Evolutionary conservation across 352 stramenopile species (phyloP).

Genomic region (Aphanomyces euteiches): DNA sequence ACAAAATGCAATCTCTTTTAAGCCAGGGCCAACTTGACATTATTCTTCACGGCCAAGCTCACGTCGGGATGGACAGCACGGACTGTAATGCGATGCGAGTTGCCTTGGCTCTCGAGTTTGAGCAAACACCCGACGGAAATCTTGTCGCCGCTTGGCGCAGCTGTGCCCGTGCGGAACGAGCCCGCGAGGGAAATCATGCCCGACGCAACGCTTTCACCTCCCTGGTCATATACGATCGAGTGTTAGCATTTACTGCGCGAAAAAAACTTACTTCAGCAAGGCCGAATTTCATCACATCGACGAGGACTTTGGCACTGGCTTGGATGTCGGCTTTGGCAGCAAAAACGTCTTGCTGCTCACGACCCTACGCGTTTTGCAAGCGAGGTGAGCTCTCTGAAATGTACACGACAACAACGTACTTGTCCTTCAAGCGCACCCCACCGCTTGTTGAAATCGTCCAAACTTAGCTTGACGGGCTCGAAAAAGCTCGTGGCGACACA

Average conservation of each 20-base stretch:
- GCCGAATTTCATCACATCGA: constrained; percentile 87
- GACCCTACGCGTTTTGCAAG: constrained; percentile 36
- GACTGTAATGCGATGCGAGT: constrained; percentile 87
- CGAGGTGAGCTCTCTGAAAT: background rate
- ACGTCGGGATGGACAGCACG: constrained; percentile 88
- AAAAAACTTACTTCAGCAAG: constrained; percentile 54
- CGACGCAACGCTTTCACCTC: constrained; percentile 38
- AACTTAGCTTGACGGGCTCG: constrained; percentile 87
- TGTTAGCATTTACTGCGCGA: background rate
- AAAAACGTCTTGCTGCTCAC: constrained; percentile 91
- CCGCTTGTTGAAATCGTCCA: constrained; percentile 90
- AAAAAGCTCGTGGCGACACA: constrained; percentile 90
- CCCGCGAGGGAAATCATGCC: constrained; percentile 75
- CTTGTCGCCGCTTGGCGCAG: constrained; percentile 87
- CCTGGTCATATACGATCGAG: constrained; percentile 29
- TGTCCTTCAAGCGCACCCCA: constrained; percentile 90
- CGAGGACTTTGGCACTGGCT: constrained; percentile 77
- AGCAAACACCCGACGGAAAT: constrained; percentile 92
- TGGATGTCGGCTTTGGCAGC: constrained; percentile 78
- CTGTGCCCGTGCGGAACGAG: constrained; percentile 89
- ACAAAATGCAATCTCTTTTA: constrained; percentile 18
- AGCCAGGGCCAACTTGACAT: constrained; percentile 52
- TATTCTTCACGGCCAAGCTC: constrained; percentile 65
- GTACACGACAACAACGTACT: constrained; percentile 27
- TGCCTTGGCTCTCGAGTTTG: constrained; percentile 81